These are phyloP conservation scores for Epichloe glyceriae DNA, from an alignment of 2,329 filamentous ascomycete species.

Conservation along the genomic window DNA sequence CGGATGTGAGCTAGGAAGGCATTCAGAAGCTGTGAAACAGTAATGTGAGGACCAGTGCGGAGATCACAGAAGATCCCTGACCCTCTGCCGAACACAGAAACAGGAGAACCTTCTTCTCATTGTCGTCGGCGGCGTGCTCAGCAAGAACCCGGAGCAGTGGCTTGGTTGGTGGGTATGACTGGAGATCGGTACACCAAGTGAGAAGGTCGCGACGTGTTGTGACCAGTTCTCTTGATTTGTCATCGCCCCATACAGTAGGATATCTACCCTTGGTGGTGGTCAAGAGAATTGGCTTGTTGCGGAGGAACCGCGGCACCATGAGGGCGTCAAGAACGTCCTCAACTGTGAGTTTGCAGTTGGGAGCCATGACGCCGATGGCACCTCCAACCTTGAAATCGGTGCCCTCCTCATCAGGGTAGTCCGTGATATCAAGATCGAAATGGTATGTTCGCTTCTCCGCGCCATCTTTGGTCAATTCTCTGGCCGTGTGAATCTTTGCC, in stretches of 20 bases:
- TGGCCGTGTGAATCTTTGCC: conserved; percentile 71
- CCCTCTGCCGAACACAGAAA: conserved; percentile 84
- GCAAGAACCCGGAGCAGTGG: conserved; percentile 71
- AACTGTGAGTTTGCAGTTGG: conserved; percentile 65
- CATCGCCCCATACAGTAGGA: conserved; percentile 97
- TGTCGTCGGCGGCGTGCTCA: conserved; percentile 65
- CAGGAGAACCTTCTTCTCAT: conserved; percentile 78
- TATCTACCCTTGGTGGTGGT: conserved; percentile 73
- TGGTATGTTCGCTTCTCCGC: conserved; percentile 97
- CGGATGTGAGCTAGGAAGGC: conserved; percentile 85
- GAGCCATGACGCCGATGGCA: conserved; percentile 84
- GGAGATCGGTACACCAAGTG: conserved; percentile 89
- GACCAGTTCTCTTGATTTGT: conserved; percentile 69
- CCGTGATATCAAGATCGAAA: conserved; percentile 91
- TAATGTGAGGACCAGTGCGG: conserved; percentile 76
- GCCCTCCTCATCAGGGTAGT: conserved; percentile 74
- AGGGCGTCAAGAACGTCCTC: conserved; percentile 76
- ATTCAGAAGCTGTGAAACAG: conserved; percentile 70
- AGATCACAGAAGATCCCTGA: conserved; percentile 87
- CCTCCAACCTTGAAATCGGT: conserved; percentile 95
- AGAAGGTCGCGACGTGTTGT: conserved; percentile 86
- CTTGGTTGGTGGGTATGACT: conserved; percentile 87
- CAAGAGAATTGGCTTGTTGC: conserved; percentile 71
- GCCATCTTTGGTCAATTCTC: conserved; percentile 75
- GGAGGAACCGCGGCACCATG: conserved; percentile 65